These are phyloP conservation scores for Neurospora cerealis DNA, from an alignment of 495 filamentous ascomycete species.

Conservation along the genomic window DNA sequence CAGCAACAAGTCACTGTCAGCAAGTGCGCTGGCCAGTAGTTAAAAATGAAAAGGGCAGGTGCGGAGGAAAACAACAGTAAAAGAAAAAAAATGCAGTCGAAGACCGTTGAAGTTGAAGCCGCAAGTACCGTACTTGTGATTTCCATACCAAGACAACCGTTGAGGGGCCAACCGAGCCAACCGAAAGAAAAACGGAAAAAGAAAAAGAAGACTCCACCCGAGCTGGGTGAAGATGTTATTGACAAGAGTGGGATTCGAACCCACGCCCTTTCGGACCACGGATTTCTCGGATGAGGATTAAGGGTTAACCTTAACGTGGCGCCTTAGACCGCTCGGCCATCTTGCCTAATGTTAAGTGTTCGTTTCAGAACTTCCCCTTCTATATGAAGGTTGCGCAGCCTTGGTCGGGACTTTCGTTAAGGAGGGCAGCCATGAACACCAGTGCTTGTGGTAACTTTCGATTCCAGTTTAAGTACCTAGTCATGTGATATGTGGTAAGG, in stretches of 20 bases:
- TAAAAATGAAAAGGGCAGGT: too few relatives aligned
- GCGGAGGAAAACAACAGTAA: too few relatives aligned
- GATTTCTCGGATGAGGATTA: not conserved
- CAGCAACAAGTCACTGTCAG: too few relatives aligned
- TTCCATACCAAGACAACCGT: not conserved
- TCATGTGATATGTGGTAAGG: too few relatives aligned
- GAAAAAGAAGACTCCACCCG: not conserved
- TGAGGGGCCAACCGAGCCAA: not conserved
- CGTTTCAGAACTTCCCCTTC: fast-evolving
- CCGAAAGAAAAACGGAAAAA: not conserved
- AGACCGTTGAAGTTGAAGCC: too few relatives aligned
- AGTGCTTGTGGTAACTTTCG: not conserved
- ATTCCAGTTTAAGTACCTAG: not conserved
- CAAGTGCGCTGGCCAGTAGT: too few relatives aligned
- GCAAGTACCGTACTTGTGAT: too few relatives aligned
- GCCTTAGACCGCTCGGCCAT: not conserved
- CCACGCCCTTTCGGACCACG: slow-evolving; percentile 27
- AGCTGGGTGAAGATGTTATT: not conserved
- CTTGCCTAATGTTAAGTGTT: not conserved
- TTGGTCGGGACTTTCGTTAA: not conserved
- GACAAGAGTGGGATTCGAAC: slow-evolving; percentile 29
- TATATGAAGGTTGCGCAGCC: not conserved
- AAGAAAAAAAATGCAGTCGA: too few relatives aligned
- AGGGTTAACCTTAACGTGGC: not conserved
- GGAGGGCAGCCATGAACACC: not conserved